Evolutionary conservation across 2,329 filamentous ascomycete species (phyloP), one percentile per base, ranked within the genome.

Genomic region (Fusarium euwallaceae): DNA sequence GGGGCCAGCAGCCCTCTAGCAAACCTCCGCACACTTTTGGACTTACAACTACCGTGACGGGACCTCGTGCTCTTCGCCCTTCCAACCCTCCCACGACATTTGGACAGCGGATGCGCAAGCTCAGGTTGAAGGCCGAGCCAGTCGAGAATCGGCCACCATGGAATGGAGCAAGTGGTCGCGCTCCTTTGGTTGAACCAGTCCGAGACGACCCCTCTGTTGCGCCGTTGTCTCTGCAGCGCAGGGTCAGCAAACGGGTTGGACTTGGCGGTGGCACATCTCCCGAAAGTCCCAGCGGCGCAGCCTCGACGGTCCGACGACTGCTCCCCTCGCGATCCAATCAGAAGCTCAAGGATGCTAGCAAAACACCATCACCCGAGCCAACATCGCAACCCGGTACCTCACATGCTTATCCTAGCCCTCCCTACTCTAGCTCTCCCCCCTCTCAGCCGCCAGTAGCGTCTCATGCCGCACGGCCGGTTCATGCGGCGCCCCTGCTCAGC

Each of bases 131-230:
- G 78, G 81, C 74, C 77, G 84, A 77, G 73, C 80, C 76, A 70
- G 32, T 85, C 63, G 85, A 87, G 29, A 84, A 79, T 61, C 85
- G 87, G 24, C 90, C 91, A 6, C 87, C 91, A 67, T 95, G 93
- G 93, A 92, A 91, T 77, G 93, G 93, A 20, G 90, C 91, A 41
- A 94, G 91, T 80, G 93, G 93, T 32, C 89, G 93, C 73, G 87
- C 88, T 48, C 86, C 89, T 39, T 86, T 94, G 66, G 88, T 93
- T 37, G 87, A 88, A 53, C 91, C 92, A 4, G 88, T 94, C 41
- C 88, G 86, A 78, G 92, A 94, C 79, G 89, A 90, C 39, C 84
- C 84, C 48, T 83, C 86, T 68, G 88, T 87, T 16, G 83, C 88
- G 67, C 89, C 91, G n/a, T 82, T 93, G 48, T 87, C 83, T 70